Percentiles rank a stretch among this genome's conserved stretches.
Evolutionary conservation across 1,284 basidiomycete genomes (phyloP).

Genomic region (Exsudoporus floridanus): DNA sequence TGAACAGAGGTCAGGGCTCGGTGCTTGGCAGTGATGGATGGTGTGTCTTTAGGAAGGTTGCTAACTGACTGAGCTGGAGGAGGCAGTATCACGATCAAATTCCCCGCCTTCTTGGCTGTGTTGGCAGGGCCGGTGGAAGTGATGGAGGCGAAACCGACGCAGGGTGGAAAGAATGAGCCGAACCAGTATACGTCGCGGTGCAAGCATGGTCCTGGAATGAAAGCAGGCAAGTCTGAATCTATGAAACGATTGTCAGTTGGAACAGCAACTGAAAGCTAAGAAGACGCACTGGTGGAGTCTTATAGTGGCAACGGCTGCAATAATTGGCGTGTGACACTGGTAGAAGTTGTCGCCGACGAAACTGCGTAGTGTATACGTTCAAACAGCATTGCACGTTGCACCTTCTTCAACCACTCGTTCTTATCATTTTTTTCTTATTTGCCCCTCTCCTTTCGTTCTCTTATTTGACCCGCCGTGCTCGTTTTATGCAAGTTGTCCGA

Average conservation of each 20-base stretch:
- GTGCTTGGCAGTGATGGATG: not conserved
- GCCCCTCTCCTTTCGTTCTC: not conserved
- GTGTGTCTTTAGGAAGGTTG: not conserved
- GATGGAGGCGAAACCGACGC: not conserved
- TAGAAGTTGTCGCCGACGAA: conserved; percentile 2
- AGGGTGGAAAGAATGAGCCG: not conserved
- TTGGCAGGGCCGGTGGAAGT: not conserved
- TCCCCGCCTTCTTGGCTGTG: not conserved
- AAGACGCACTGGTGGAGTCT: not conserved
- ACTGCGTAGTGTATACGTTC: conserved; percentile 4
- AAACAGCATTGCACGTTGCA: conserved; percentile 6
- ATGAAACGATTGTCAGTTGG: not conserved
- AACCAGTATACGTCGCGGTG: not conserved
- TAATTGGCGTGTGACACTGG: conserved; percentile 17
- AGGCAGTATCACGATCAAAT: not conserved
- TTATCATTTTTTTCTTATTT: conserved; percentile 5
- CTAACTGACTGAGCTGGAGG: not conserved
- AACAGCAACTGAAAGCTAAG: no score
- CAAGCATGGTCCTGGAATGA: not conserved
- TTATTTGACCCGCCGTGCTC: not conserved
- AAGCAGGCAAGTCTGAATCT: not conserved
- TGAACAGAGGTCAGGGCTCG: conserved; percentile 13
- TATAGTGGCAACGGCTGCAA: not conserved
- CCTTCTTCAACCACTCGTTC: conserved; percentile 2
- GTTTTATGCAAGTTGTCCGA: conserved; percentile 28